Evolutionary conservation across 2,329 filamentous ascomycete species (phyloP).

Genomic region (Talaromyces piceae): DNA sequence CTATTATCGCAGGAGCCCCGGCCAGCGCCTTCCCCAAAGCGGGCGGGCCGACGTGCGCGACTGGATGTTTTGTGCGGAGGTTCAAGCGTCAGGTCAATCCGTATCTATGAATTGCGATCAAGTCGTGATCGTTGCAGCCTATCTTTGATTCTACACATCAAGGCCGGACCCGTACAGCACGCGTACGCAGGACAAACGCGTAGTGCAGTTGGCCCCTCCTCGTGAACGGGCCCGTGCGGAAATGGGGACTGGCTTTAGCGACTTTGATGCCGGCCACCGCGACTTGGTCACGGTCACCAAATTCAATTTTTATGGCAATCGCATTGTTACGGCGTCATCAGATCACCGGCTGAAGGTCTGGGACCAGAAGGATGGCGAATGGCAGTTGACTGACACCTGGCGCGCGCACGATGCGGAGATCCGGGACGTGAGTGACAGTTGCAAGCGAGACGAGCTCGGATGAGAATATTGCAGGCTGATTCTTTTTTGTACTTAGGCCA

Average conservation of each 20-base stretch:
- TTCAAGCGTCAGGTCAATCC: not conserved
- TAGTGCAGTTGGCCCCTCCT: not conserved
- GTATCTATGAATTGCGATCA: not conserved
- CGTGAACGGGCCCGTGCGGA: constrained; percentile 4
- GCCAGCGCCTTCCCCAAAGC: constrained; percentile 6
- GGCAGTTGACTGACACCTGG: constrained; percentile 81
- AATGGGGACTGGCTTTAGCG: constrained; percentile 32
- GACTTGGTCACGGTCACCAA: constrained; percentile 75
- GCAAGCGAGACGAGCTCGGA: too few relatives aligned
- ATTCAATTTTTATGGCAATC: constrained; percentile 88
- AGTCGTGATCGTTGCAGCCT: not conserved
- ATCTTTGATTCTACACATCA: not conserved
- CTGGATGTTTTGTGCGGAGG: too few relatives aligned
- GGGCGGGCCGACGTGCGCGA: not conserved
- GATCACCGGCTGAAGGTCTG: constrained; percentile 92
- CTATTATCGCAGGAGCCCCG: constrained; percentile 1
- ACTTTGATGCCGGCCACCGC: constrained; percentile 40
- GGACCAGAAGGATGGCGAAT: constrained; percentile 66
- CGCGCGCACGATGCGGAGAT: constrained; percentile 85
- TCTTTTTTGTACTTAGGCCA: constrained; percentile 51
- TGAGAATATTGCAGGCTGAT: not conserved
- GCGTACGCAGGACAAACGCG: not conserved
- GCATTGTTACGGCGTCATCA: constrained; percentile 82
- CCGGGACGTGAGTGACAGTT: constrained; percentile 57
- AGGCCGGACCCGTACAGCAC: not conserved